Conservation (phyloP, 306 rosid species). For the Sesbania bispinosa region DNA sequence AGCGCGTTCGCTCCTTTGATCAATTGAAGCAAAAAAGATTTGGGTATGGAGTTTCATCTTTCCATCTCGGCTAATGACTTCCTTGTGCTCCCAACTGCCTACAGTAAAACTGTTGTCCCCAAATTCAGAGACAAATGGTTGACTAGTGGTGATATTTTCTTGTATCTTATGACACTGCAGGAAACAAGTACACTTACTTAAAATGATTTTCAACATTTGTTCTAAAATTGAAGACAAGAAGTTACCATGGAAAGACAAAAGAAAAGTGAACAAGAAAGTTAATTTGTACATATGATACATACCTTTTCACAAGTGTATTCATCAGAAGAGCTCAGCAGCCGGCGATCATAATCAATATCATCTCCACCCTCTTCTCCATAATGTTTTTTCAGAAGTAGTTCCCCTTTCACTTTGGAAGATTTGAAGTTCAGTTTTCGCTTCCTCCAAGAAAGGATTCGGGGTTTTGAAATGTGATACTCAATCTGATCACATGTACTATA, state of each 20-base stretch:
- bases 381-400: constrained; percentile 64
- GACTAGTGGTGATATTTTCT: constrained; percentile 47
- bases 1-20: constrained; percentile 59
- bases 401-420: constrained; percentile 72
- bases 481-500: not conserved
- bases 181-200: not conserved
- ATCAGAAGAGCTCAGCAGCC: constrained; percentile 60
- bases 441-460: constrained; percentile 65
- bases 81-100: constrained; percentile 73
- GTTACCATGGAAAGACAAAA: too few relatives aligned
- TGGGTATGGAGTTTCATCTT: constrained; percentile 59
- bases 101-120: constrained; percentile 64
- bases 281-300: not conserved
- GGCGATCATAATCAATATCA: constrained; percentile 83
- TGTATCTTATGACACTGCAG: constrained; percentile 54
- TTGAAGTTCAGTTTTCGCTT: constrained; percentile 71
- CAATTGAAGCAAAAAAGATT: constrained; percentile 77
- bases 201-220: not conserved
- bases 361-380: constrained; percentile 85
- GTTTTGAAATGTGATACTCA: constrained; percentile 52
- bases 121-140: constrained; percentile 58
- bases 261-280: not conserved
- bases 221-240: too few relatives aligned
- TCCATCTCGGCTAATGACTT: constrained; percentile 64
- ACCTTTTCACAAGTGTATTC: constrained; percentile 28